Evolutionary conservation across 2,329 filamentous ascomycete genomes (phyloP).

Genomic region (Penicillium brevicompactum): DNA sequence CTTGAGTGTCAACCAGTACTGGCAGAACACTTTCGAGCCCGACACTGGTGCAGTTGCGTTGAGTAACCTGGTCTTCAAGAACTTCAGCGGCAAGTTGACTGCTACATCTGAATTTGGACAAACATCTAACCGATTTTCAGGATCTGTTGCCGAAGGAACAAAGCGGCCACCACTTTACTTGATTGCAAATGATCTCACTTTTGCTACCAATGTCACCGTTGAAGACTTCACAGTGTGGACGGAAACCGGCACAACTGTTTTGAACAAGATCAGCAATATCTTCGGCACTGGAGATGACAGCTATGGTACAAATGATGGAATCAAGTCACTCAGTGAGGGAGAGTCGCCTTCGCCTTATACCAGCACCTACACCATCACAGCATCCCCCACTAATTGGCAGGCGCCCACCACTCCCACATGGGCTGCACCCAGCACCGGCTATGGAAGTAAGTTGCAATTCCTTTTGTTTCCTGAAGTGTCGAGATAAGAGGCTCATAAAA

Average conservation of each 20-base stretch:
- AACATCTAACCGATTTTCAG: conserved; percentile 11
- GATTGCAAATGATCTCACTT: conserved; percentile 35
- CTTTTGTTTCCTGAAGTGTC: not conserved
- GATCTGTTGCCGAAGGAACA: conserved; percentile 34
- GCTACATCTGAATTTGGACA: not conserved
- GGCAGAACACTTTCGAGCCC: conserved; percentile 26
- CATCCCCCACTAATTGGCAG: conserved; percentile 30
- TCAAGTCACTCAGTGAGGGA: not conserved
- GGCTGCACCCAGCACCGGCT: conserved; percentile 34
- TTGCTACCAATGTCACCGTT: conserved; percentile 34
- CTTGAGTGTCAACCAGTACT: conserved; percentile 29
- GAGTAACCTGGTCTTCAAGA: conserved; percentile 28
- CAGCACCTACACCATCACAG: conserved; percentile 33
- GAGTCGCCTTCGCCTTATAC: conserved; percentile 26
- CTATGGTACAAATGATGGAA: conserved; percentile 18
- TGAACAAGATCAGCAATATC: conserved; percentile 39
- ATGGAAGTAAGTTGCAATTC: conserved; percentile 26
- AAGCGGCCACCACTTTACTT: conserved; percentile 33
- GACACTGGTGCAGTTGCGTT: conserved; percentile 27
- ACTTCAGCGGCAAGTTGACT: conserved; percentile 22
- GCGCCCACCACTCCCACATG: conserved; percentile 32
- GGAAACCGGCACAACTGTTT: conserved; percentile 18
- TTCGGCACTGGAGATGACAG: conserved; percentile 36
- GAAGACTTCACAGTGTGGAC: conserved; percentile 42
- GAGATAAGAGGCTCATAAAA: not conserved